Evolutionary conservation across 345 rosid species (phyloP).

Genomic region (Viola odorata): DNA sequence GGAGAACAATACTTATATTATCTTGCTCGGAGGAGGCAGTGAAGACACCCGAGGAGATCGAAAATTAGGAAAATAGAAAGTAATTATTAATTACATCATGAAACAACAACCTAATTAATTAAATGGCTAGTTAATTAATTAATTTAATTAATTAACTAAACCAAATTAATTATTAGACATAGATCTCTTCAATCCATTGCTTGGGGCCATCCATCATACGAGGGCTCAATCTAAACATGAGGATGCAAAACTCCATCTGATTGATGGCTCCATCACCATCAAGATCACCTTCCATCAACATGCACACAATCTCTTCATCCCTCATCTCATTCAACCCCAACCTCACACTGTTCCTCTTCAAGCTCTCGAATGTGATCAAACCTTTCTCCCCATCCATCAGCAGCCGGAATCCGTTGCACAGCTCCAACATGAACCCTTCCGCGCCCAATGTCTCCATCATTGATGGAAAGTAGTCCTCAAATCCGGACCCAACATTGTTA

Average conservation of each 20-base stretch:
- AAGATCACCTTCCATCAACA: conserved; percentile 58
- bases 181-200: conserved; percentile 23
- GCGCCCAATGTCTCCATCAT: conserved; percentile 50
- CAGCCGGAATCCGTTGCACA: conserved; percentile 48
- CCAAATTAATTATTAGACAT: too few relatives aligned
- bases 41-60: too few relatives aligned
- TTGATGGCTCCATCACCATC: conserved; percentile 65
- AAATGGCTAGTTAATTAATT: too few relatives aligned
- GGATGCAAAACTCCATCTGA: conserved; percentile 63
- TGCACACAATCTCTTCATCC: conserved; percentile 54
- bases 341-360: conserved; percentile 48
- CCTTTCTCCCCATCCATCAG: conserved; percentile 63
- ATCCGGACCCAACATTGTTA: conserved; percentile 28
- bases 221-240: conserved; percentile 63
- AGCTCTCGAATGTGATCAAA: conserved; percentile 59
- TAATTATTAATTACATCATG: too few relatives aligned
- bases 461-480: conserved; percentile 56
- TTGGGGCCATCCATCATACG: conserved; percentile 38
- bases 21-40: too few relatives aligned
- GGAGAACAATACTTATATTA: too few relatives aligned
- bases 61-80: too few relatives aligned
- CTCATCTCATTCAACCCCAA: conserved; percentile 50
- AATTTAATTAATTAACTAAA: too few relatives aligned
- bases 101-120: too few relatives aligned
- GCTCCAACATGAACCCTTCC: conserved; percentile 50